phyloP scores from a whole-genome alignment of 2,329 filamentous ascomycete genomes.

The Fonsecaea pugnacius region DNA sequence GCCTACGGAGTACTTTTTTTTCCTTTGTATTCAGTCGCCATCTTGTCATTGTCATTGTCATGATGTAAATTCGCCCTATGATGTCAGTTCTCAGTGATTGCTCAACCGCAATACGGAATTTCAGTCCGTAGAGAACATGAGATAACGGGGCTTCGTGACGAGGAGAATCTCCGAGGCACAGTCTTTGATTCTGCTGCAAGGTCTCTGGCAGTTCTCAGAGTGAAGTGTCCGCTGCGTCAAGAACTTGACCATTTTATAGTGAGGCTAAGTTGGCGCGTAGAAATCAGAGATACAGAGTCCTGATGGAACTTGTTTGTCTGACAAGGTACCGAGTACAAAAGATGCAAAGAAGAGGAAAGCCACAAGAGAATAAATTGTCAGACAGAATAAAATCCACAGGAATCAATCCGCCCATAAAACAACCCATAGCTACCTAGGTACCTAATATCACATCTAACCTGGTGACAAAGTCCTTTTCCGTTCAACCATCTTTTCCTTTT shows the following conservation, averaged over 20 bases:
- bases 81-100: constrained; percentile 6
- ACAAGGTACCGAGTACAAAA: background rate
- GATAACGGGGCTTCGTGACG: too few species aligned
- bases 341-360: background rate
- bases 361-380: background rate
- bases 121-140: background rate
- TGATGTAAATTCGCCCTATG: constrained; percentile 7
- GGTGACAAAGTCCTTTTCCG: background rate
- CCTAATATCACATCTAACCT: background rate
- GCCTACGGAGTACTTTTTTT: background rate
- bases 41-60: background rate
- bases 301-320: background rate
- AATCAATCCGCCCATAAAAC: background rate
- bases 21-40: background rate
- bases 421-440: background rate
- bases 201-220: too few species aligned
- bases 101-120: background rate
- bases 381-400: background rate
- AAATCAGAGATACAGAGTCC: too few species aligned
- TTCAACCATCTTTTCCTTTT: background rate
- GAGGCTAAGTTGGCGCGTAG: background rate
- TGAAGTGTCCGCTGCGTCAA: too few species aligned
- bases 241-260: too few species aligned
- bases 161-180: too few species aligned
- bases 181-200: too few species aligned